These are phyloP conservation scores for Ceratocystis ficicola DNA, from an alignment of 2,329 filamentous ascomycete genomes.

Conservation along the genomic window DNA sequence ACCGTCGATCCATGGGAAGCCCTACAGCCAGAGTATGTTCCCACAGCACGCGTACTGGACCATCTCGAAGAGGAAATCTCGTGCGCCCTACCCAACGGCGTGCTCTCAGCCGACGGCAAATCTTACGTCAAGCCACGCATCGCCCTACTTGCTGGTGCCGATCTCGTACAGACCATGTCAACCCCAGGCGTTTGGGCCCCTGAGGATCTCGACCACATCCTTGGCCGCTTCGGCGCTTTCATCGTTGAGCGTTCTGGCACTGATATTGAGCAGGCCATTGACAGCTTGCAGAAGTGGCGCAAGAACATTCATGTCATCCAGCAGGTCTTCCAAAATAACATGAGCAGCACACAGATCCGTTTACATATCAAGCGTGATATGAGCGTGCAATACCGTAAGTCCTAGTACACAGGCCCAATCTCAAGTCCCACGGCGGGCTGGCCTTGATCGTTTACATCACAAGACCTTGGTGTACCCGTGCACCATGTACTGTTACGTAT, in stretches of 20 bases:
- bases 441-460: not conserved
- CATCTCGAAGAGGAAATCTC: slow-evolving; percentile 91
- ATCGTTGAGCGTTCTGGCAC: slow-evolving; percentile 81
- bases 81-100: slow-evolving; percentile 56
- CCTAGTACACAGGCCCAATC: not conserved
- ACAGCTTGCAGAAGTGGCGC: slow-evolving; percentile 68
- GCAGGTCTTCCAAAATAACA: slow-evolving; percentile 70
- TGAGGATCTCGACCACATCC: slow-evolving; percentile 75
- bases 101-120: slow-evolving; percentile 54
- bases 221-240: slow-evolving; percentile 71
- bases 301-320: slow-evolving; percentile 80
- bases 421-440: not conserved
- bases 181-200: slow-evolving; percentile 67
- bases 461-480: not conserved
- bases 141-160: slow-evolving; percentile 67
- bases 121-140: slow-evolving; percentile 55
- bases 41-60: slow-evolving; percentile 78
- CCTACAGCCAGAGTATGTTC: slow-evolving; percentile 66
- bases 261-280: slow-evolving; percentile 75
- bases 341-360: slow-evolving; percentile 71
- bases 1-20: slow-evolving; percentile 88
- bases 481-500: not conserved
- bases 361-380: slow-evolving; percentile 67
- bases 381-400: slow-evolving; percentile 57
- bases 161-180: slow-evolving; percentile 63